Evolutionary conservation across 768 basidiomycete genomes (phyloP).

Genomic region (Tricholoma matsutake): DNA sequence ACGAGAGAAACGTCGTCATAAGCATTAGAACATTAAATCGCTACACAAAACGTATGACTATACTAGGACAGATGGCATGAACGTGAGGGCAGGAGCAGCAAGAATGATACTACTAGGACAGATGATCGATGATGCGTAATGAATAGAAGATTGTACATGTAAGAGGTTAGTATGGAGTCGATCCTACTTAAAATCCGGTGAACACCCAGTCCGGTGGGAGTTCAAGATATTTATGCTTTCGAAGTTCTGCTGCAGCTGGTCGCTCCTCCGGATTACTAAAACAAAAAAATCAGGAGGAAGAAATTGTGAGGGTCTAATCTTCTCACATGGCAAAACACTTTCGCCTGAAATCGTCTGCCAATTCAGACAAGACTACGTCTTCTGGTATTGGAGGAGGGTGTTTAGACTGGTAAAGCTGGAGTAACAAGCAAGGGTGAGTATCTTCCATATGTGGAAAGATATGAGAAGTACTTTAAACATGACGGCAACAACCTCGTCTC

Average conservation of each 20-base stretch:
- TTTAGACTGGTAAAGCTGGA: conserved; percentile 79
- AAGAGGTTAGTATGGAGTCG: conserved; percentile 25
- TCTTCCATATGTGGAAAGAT: not conserved
- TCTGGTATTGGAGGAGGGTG: conserved; percentile 87
- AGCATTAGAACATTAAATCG: conserved; percentile 36
- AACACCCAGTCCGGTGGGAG: conserved; percentile 76
- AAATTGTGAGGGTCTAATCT: conserved; percentile 8
- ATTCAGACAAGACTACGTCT: conserved; percentile 68
- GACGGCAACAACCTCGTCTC: conserved; percentile 86
- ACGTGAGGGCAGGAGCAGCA: conserved; percentile 15
- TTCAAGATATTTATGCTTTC: conserved; percentile 73
- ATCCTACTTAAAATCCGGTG: conserved; percentile 54
- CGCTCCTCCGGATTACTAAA: conserved; percentile 79
- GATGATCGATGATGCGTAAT: conserved; percentile 14
- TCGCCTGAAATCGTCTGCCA: conserved; percentile 82
- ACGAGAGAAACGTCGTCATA: conserved; percentile 24
- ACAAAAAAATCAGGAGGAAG: not conserved
- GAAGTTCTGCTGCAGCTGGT: conserved; percentile 74
- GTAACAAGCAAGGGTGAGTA: not conserved
- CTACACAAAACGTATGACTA: conserved; percentile 38
- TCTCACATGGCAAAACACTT: conserved; percentile 90
- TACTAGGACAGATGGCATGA: conserved; percentile 26
- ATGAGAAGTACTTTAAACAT: conserved; percentile 81
- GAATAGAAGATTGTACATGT: conserved; percentile 24
- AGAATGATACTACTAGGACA: conserved; percentile 16